These are phyloP conservation scores for Stagonosporopsis chrysanthemi DNA, from an alignment of 2,329 filamentous ascomycete species.

Conservation along the genomic window DNA sequence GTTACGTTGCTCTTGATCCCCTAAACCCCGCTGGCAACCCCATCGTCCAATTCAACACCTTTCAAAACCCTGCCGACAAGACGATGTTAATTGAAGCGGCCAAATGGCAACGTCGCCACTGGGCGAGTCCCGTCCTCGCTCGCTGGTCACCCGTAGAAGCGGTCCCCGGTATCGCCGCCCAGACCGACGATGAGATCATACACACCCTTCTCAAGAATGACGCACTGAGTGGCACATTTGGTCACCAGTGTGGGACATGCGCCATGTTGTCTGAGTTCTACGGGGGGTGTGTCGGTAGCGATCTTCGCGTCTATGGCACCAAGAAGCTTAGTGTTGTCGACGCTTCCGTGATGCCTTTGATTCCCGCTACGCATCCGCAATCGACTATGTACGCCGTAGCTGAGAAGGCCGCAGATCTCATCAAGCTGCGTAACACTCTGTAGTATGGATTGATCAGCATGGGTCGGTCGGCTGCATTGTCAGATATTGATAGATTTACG, in stretches of 20 bases:
- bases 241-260: slow-evolving; percentile 20
- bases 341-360: slow-evolving; percentile 31
- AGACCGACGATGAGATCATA: slow-evolving; percentile 23
- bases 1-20: slow-evolving; percentile 43
- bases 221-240: slow-evolving; percentile 13
- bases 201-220: background rate
- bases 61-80: slow-evolving; percentile 45
- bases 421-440: slow-evolving; percentile 29
- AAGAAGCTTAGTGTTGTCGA: slow-evolving; percentile 31
- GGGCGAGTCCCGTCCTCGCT: slow-evolving; percentile 35
- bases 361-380: slow-evolving; percentile 30
- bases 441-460: background rate
- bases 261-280: slow-evolving; percentile 28
- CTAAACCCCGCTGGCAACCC: slow-evolving; percentile 36
- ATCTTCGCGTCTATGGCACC: slow-evolving; percentile 28
- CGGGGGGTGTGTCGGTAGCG: slow-evolving; percentile 26
- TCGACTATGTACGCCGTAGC: slow-evolving; percentile 42
- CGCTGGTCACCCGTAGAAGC: slow-evolving; percentile 39
- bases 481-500: slow-evolving; percentile 4
- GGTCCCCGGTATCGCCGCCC: slow-evolving; percentile 27
- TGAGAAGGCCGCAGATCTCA: slow-evolving; percentile 23
- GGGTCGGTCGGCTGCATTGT: background rate
- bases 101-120: slow-evolving; percentile 41
- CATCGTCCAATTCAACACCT: slow-evolving; percentile 41
- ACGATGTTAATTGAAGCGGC: slow-evolving; percentile 36